phyloP scores from a whole-genome alignment of 140 eudicot genomes.

The Oenanthe javanica region DNA sequence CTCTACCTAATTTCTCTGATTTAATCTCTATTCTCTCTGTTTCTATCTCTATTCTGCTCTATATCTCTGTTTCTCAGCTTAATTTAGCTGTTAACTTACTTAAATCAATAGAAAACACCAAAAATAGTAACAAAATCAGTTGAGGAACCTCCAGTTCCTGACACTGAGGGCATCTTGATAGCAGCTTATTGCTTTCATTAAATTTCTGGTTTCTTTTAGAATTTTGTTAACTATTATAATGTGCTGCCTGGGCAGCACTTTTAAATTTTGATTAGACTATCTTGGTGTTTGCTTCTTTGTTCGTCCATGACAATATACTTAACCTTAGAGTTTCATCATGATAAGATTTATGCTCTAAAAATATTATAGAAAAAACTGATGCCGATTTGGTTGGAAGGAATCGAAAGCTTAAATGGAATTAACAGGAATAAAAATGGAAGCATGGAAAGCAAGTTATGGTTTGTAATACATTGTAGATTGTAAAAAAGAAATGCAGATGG shows the following conservation, averaged over 20 bases:
- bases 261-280: background rate
- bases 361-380: background rate
- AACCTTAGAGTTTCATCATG: background rate
- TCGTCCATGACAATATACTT: background rate
- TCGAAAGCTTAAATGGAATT: background rate
- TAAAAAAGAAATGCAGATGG: too few species aligned
- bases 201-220: background rate
- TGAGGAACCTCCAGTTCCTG: too few species aligned
- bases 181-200: slow-evolving; percentile 13
- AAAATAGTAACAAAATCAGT: too few species aligned
- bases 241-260: background rate
- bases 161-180: slow-evolving; percentile 16
- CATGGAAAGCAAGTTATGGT: background rate
- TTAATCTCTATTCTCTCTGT: too few species aligned
- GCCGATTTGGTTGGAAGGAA: background rate
- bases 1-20: too few species aligned
- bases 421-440: background rate
- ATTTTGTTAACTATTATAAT: background rate
- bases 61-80: too few species aligned
- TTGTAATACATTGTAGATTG: too few species aligned
- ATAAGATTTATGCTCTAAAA: too few species aligned
- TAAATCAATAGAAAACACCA: too few species aligned
- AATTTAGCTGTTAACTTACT: too few species aligned
- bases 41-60: too few species aligned
- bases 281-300: background rate